Conservation (phyloP, 2,329 filamentous ascomycete species). For the Ophiostoma australiae region DNA sequence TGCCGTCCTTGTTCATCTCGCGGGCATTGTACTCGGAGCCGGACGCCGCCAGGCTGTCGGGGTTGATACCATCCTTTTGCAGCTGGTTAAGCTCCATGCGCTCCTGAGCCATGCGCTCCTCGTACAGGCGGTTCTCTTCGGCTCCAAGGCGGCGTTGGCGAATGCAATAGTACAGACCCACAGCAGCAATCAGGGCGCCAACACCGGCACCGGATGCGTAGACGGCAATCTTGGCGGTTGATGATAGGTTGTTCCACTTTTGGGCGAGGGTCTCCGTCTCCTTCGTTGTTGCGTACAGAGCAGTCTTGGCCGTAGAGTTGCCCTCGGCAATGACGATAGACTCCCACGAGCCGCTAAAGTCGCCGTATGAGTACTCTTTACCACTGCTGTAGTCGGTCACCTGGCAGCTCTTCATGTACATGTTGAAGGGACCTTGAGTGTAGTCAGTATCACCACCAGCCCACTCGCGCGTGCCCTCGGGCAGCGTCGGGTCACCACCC, state of each 20-base stretch:
- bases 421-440: conserved; percentile 53
- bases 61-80: conserved; percentile 45
- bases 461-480: conserved; percentile 51
- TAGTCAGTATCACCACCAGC: conserved; percentile 56
- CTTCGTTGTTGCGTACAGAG: conserved; percentile 36
- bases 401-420: conserved; percentile 52
- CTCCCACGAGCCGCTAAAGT: conserved; percentile 23
- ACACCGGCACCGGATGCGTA: conserved; percentile 47
- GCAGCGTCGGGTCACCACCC: conserved; percentile 52
- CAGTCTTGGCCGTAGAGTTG: conserved; percentile 52
- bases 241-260: conserved; percentile 51
- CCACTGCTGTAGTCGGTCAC: conserved; percentile 38
- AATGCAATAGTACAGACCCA: conserved; percentile 50
- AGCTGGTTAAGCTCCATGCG: conserved; percentile 49
- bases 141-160: conserved; percentile 50
- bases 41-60: conserved; percentile 41
- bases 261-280: conserved; percentile 44
- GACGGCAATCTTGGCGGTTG: conserved; percentile 48
- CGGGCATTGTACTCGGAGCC: conserved; percentile 39
- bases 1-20: conserved; percentile 34
- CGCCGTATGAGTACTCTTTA: conserved; percentile 30
- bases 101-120: conserved; percentile 43
- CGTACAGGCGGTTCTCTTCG: conserved; percentile 46
- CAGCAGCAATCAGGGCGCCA: conserved; percentile 40
- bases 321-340: conserved; percentile 36